Conservation (phyloP, 805 yeast species). For the Starmera quercuum region DNA sequence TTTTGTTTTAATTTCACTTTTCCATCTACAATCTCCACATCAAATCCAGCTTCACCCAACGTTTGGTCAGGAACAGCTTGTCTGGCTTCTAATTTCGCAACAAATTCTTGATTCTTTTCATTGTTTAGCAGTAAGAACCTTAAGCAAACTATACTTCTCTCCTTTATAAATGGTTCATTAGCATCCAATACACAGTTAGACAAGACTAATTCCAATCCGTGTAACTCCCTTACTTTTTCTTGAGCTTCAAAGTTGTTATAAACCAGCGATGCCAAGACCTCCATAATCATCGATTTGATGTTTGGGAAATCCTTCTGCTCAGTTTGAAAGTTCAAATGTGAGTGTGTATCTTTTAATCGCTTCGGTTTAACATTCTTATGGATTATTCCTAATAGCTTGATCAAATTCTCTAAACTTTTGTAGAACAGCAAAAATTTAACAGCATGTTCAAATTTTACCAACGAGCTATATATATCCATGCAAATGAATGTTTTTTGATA, state of each 20-base stretch:
- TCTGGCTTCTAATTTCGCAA: slow-evolving; percentile 70
- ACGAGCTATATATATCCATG: slow-evolving; percentile 25
- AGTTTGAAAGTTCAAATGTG: slow-evolving; percentile 5
- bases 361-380: slow-evolving; percentile 27
- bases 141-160: slow-evolving; percentile 73
- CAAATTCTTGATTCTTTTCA: slow-evolving; percentile 63
- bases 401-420: slow-evolving; percentile 26
- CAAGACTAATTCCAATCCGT: slow-evolving; percentile 64
- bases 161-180: slow-evolving; percentile 83
- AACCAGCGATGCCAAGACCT: slow-evolving; percentile 52
- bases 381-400: slow-evolving; percentile 21
- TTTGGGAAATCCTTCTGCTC: slow-evolving; percentile 46
- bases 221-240: slow-evolving; percentile 54
- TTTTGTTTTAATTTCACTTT: slow-evolving; percentile 46
- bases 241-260: slow-evolving; percentile 50
- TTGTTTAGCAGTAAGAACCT: slow-evolving; percentile 62
- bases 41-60: slow-evolving; percentile 69
- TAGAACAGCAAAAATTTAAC: slow-evolving; percentile 28
- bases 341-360: slow-evolving; percentile 15
- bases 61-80: slow-evolving; percentile 51
- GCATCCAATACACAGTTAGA: slow-evolving; percentile 82
- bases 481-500: slow-evolving; percentile 22
- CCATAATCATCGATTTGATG: slow-evolving; percentile 59
- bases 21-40: slow-evolving; percentile 67
- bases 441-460: slow-evolving; percentile 26